These are phyloP conservation scores for Blastobotrys malaysiensis DNA, from an alignment of 1,139 yeast species.

Conservation along the genomic window DNA sequence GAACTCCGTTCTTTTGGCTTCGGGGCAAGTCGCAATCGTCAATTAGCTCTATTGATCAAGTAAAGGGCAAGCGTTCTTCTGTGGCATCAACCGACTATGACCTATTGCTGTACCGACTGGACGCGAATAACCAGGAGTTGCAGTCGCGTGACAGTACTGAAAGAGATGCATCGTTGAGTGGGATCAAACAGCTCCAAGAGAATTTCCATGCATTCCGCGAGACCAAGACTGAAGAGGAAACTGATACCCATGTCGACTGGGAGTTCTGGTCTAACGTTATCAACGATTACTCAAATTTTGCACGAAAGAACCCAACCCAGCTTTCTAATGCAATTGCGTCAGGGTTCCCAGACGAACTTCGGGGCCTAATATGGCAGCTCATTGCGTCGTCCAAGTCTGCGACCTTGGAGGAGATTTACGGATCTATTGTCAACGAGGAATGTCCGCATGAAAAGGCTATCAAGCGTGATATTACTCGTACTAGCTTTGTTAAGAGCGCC, in stretches of 20 bases:
- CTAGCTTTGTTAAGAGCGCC: slow-evolving; percentile 62
- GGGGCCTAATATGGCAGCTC: slow-evolving; percentile 91
- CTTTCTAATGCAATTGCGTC: slow-evolving; percentile 56
- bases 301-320: slow-evolving; percentile 53
- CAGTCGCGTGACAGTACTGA: slow-evolving; percentile 29
- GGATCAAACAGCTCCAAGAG: slow-evolving; percentile 56
- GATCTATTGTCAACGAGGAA: slow-evolving; percentile 45
- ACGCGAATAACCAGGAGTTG: slow-evolving; percentile 44
- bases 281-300: slow-evolving; percentile 64
- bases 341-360: slow-evolving; percentile 79
- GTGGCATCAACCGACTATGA: slow-evolving; percentile 35
- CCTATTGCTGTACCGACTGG: slow-evolving; percentile 45
- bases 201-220: slow-evolving; percentile 47
- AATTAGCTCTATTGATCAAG: slow-evolving; percentile 22
- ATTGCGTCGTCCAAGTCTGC: slow-evolving; percentile 75
- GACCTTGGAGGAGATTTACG: slow-evolving; percentile 63
- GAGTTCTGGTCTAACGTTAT: slow-evolving; percentile 83
- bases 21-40: slow-evolving; percentile 15
- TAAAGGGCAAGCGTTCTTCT: slow-evolving; percentile 29
- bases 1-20: slow-evolving; percentile 34
- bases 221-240: slow-evolving; percentile 24
- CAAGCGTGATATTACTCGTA: slow-evolving; percentile 74
- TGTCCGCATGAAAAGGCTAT: slow-evolving; percentile 74
- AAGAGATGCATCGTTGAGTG: slow-evolving; percentile 50
- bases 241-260: slow-evolving; percentile 58